Base-by-base conservation (phyloP, 148 eudicot species). In the Suaeda aralocaspica region DNA sequence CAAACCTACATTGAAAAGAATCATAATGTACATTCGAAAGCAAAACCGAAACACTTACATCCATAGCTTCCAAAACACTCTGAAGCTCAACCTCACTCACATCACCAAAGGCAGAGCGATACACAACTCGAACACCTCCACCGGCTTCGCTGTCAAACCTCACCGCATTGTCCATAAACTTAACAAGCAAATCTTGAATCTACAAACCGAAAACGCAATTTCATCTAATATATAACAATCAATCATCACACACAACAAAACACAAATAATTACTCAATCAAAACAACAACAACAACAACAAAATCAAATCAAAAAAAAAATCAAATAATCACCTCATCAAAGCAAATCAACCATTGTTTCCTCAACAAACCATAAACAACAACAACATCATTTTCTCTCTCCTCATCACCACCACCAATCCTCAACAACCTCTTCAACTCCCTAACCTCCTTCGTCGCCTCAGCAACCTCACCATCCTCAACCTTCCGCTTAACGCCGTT, bases 11-110 rank as follows among this genome's bases (percentile, higher is more conserved):
- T 58, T 45, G n/a, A 61, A 9, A 57, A 34, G 2, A 31, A 10
- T 36, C 2, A 49, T 14, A 11, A 14, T 15, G 9, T 36, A 58
- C n/a, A n/a, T n/a, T n/a, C n/a, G n/a, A n/a, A n/a, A n/a, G n/a
- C n/a, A n/a, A n/a, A n/a, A n/a, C n/a, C n/a, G n/a, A n/a, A n/a
- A n/a, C n/a, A 66, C 99, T 83, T 67, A 94, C 99, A 75, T 91
- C 91, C 99, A 94, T 89, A 68, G 99, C 97, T 83, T 86, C 82
- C 79, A 94, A 76, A 68, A 87, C 80, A 19, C 85, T 85, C 24
- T 19, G 83, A 70, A 94, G 97, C 84, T 89, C 84, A 63, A 89
- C 73, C 57, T 76, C 82, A 63, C 69, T 76, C 56, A 48, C 74
- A 59, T 57, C 91, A 65, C 84, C 81, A 52, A 78, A 36, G 78